phyloP scores from a whole-genome alignment of 2,329 filamentous ascomycete species.

The Aspergillus jensenii region DNA sequence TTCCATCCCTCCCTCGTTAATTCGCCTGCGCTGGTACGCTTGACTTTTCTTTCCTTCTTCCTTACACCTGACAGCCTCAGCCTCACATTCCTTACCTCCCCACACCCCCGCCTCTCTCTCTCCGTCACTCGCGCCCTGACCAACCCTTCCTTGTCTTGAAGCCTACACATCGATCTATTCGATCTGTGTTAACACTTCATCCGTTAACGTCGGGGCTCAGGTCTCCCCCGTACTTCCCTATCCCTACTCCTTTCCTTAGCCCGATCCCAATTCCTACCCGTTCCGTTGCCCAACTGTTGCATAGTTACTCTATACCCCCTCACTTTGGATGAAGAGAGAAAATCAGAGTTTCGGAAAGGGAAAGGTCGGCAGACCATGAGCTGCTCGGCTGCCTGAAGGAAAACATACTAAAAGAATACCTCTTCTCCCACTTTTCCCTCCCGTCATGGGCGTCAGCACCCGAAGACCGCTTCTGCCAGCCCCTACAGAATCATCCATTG shows the following conservation, averaged over 20 bases:
- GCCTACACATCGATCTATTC: constrained; percentile 19
- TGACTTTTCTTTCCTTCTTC: constrained; percentile 12
- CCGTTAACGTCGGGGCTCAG: constrained; percentile 19
- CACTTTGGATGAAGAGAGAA: constrained; percentile 7
- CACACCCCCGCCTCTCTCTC: constrained; percentile 18
- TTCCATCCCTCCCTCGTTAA: constrained; percentile 5
- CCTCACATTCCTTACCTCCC: constrained; percentile 9
- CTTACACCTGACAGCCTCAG: constrained; percentile 13
- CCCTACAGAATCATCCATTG: constrained; percentile 51
- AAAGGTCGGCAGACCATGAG: constrained; percentile 32
- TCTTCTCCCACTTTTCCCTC: constrained; percentile 17
- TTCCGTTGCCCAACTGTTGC: constrained; percentile 8
- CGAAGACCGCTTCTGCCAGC: constrained; percentile 51
- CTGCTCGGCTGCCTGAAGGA: constrained; percentile 30
- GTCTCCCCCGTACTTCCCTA: constrained; percentile 9
- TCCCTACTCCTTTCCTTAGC: constrained; percentile 8
- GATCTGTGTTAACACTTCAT: constrained; percentile 22
- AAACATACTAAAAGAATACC: constrained; percentile 7
- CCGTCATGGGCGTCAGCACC: constrained; percentile 50
- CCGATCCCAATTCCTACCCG: constrained; percentile 2
- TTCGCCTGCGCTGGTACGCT: constrained; percentile 22
- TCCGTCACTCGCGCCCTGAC: constrained; percentile 10
- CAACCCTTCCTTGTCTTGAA: constrained; percentile 5
- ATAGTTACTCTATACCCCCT: not conserved
- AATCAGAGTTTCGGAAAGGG: constrained; percentile 5